A percentile compares a stretch with the other conserved stretches of the same genome.
Conservation (phyloP, 2,329 filamentous ascomycete genomes). For the Ceratocystis albifundus region DNA sequence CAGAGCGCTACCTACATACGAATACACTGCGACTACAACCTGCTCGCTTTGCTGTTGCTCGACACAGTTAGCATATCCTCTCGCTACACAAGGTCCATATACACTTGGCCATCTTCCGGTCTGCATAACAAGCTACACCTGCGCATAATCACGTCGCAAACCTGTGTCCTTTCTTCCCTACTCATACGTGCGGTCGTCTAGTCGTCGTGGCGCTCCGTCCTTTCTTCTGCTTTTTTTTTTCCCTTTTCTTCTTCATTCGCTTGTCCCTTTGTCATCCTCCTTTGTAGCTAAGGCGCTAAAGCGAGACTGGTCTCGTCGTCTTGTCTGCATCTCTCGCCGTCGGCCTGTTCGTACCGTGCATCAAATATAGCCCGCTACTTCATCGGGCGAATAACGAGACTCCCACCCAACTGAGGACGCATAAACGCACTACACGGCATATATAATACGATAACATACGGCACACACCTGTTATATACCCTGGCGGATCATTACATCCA, state of each 20-base stretch:
- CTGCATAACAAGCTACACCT: neutral
- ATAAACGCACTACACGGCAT: neutral
- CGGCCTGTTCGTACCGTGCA: neutral
- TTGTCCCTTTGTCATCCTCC: no score
- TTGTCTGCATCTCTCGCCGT: neutral
- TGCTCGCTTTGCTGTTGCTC: no score
- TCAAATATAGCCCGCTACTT: neutral
- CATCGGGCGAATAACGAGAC: neutral
- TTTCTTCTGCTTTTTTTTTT: neutral
- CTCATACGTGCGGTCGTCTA: neutral
- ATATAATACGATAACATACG: neutral
- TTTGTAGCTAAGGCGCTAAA: neutral
- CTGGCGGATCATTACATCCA: neutral
- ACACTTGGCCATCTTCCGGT: neutral
- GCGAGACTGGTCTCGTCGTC: slow-evolving; percentile 9
- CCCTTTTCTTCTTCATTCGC: neutral
- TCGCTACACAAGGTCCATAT: no score
- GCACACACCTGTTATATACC: neutral
- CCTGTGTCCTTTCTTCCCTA: neutral
- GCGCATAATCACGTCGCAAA: slow-evolving; percentile 1
- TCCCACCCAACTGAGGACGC: neutral
- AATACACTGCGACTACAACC: no score
- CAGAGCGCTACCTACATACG: no score
- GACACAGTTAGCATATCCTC: no score
- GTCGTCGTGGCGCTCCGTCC: neutral